A percentile compares a stretch with the other conserved stretches of the same genome.
Conservation (phyloP, 805 yeast species). For the Ogataea allantospora region DNA sequence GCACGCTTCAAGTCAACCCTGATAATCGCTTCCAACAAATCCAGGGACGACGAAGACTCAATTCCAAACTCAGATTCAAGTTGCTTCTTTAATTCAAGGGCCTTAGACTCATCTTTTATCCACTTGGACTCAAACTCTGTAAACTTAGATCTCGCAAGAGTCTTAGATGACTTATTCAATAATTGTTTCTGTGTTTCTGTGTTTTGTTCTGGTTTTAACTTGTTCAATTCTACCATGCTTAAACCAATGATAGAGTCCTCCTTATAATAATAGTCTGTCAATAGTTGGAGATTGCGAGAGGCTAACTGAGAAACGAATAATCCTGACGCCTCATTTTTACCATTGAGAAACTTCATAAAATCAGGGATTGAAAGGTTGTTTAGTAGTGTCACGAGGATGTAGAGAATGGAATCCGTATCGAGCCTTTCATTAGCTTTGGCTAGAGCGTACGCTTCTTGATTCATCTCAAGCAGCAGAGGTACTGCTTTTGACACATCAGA, state of each 20-base stretch:
- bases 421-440: constrained; percentile 61
- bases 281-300: constrained; percentile 35
- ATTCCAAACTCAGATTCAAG: constrained; percentile 20
- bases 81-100: constrained; percentile 44
- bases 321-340: constrained; percentile 40
- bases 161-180: constrained; percentile 30
- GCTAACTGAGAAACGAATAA: constrained; percentile 38
- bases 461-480: constrained; percentile 63
- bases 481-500: constrained; percentile 61
- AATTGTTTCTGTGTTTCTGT: constrained; percentile 23
- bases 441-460: constrained; percentile 68
- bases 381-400: constrained; percentile 54
- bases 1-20: constrained; percentile 50
- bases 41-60: constrained; percentile 36
- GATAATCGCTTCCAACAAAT: constrained; percentile 47
- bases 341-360: constrained; percentile 63
- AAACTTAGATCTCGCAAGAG: constrained; percentile 34
- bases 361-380: constrained; percentile 59
- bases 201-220: constrained; percentile 21
- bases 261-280: constrained; percentile 60
- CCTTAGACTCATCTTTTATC: constrained; percentile 43
- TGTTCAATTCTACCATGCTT: constrained; percentile 40
- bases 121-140: constrained; percentile 37
- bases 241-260: constrained; percentile 54
- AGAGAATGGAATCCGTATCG: constrained; percentile 57